A percentile compares a stretch with the other conserved stretches of the same genome.
Evolutionary conservation across 352 stramenopile species (phyloP).

Genomic region (Peronospora destructor): DNA sequence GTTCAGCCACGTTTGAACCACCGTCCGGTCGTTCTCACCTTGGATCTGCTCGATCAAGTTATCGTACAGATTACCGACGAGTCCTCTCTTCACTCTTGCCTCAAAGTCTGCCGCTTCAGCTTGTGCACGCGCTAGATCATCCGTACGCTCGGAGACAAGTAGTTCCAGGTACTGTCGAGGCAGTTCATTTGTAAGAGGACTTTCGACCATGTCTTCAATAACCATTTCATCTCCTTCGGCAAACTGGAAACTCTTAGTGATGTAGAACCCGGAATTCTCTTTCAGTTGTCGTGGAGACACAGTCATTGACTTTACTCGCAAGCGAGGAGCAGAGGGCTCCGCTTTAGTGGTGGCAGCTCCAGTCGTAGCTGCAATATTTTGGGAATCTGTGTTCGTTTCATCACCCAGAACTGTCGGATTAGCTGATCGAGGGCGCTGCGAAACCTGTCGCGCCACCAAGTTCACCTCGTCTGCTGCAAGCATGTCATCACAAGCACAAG

Average conservation of each 20-base stretch:
- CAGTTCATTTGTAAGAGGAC: slow-evolving; percentile 73
- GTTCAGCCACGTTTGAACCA: slow-evolving; percentile 68
- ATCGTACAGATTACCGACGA: slow-evolving; percentile 61
- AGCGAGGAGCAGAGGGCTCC: slow-evolving; percentile 30
- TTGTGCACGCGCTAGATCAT: slow-evolving; percentile 49
- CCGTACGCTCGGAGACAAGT: slow-evolving; percentile 41
- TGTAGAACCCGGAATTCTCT: slow-evolving; percentile 71
- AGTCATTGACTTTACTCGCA: slow-evolving; percentile 68
- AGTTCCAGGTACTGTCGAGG: slow-evolving; percentile 72
- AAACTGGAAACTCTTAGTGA: slow-evolving; percentile 80
- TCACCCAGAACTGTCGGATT: slow-evolving; percentile 29
- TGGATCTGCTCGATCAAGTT: slow-evolving; percentile 85
- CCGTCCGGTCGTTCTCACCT: slow-evolving; percentile 63
- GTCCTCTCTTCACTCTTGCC: slow-evolving; percentile 52
- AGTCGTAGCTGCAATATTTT: slow-evolving; percentile 13
- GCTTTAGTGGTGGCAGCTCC: slow-evolving; percentile 13
- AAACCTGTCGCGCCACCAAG: slow-evolving; percentile 51
- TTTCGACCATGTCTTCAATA: slow-evolving; percentile 78
- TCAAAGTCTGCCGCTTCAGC: slow-evolving; percentile 50
- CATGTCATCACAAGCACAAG: slow-evolving; percentile 54
- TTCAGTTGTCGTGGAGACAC: slow-evolving; percentile 66
- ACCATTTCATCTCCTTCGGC: slow-evolving; percentile 63
- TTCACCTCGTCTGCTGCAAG: slow-evolving; percentile 47
- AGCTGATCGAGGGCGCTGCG: slow-evolving; percentile 31
- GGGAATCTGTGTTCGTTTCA: slow-evolving; percentile 24